Base-by-base conservation (phyloP, 1,284 basidiomycete genomes). In the Afroboletus lepidellus region DNA sequence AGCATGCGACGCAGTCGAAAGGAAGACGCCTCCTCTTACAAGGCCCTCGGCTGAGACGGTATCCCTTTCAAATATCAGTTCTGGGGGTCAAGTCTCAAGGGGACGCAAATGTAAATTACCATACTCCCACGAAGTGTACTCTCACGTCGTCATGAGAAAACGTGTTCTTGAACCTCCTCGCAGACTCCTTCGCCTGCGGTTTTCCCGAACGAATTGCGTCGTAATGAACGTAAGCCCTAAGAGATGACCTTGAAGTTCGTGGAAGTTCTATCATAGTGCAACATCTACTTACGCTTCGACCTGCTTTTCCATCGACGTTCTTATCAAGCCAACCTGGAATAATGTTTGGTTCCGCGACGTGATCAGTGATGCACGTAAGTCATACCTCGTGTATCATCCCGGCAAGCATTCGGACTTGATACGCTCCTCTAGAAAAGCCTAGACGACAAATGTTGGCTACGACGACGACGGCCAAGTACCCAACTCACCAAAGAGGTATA, bases 261-360 rank as follows among this genome's bases (percentile, higher is more conserved):
- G n/a, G n/a, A n/a, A n/a, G n/a, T n/a, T n/a, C n/a, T n/a, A n/a
- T n/a, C n/a, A n/a, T n/a, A n/a, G n/a, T n/a, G 4, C 8, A 6
- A 21, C 3, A 29, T 13, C 27, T 2, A 46, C 59, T 38, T 16
- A 61, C 59, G 42, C 49, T 41, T 59, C 59, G 18, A 61, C 57
- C 37, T 61, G 56, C 33, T 56, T 59, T 41, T 50, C 46, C 1
- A 59, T 63, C 1, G 58, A 41, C 29, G 67, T 55, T 63, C 70
- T 46, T 53, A 73, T 60, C 13, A 72, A 56, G 7, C 70, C 71
- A 18, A 67, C 63, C 70, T 72, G 13, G 24, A n/a, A n/a, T n/a
- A n/a, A n/a, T n/a, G n/a, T n/a, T n/a, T 18, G 21, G 24, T 29
- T 21, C 11, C 18, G n/a, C 16, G 37, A 16, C 25, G 3, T 2